These are phyloP conservation scores for Botryobasidium botryosum DNA, from an alignment of 768 basidiomycete species.

Conservation along the genomic window DNA sequence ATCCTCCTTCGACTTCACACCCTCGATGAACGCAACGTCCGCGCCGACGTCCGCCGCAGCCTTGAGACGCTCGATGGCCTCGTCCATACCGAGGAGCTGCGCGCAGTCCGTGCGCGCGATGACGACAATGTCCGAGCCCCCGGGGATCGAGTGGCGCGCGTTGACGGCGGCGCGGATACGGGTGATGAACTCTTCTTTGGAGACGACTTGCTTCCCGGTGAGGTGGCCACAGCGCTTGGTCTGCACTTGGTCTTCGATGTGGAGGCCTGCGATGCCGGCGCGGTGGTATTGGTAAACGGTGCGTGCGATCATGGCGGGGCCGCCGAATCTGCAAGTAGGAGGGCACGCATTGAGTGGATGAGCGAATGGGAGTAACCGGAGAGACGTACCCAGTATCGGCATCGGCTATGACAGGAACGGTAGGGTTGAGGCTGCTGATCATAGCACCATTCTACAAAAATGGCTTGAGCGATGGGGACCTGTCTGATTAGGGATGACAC, in stretches of 20 bases:
- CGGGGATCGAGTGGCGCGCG: constrained; percentile 59
- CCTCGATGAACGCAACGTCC: constrained; percentile 71
- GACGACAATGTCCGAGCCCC: constrained; percentile 60
- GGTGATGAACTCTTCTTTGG: constrained; percentile 55
- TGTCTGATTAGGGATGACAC: no score
- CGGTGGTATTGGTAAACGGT: constrained; percentile 54
- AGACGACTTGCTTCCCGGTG: constrained; percentile 68
- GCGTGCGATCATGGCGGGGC: constrained; percentile 56
- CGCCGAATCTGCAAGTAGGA: constrained; percentile 56
- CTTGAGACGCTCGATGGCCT: constrained; percentile 46
- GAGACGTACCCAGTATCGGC: no score
- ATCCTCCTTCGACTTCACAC: constrained; percentile 50
- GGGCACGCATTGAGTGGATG: no score
- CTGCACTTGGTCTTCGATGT: constrained; percentile 73
- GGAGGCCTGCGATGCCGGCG: constrained; percentile 55
- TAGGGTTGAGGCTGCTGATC: no score
- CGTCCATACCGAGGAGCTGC: constrained; percentile 65
- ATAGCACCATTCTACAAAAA: no score
- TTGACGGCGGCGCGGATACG: constrained; percentile 63
- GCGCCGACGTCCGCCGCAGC: constrained; percentile 58
- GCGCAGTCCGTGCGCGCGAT: constrained; percentile 66
- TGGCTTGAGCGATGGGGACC: no score
- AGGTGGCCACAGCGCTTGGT: constrained; percentile 70
- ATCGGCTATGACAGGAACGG: no score
- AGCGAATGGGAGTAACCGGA: no score